These are phyloP conservation scores for Melanomma pulvis-pyrius DNA, from an alignment of 495 filamentous ascomycete genomes.

Conservation along the genomic window DNA sequence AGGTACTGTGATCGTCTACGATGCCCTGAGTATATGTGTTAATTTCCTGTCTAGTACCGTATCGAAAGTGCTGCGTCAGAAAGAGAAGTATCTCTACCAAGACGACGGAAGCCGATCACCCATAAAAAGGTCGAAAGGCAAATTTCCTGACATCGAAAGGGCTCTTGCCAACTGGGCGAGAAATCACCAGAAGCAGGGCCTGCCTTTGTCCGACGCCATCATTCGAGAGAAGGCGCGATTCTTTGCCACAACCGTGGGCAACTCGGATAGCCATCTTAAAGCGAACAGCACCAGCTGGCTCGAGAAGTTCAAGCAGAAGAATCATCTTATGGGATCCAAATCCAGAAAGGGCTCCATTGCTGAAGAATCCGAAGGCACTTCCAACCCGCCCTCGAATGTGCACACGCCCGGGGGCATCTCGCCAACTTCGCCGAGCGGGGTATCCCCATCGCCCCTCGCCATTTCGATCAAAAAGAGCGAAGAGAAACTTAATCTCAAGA, in stretches of 20 bases:
- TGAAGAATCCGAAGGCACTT: constrained; percentile 45
- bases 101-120: constrained; percentile 88
- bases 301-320: constrained; percentile 95
- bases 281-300: constrained; percentile 78
- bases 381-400: constrained; percentile 47
- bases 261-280: constrained; percentile 75
- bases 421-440: constrained; percentile 67
- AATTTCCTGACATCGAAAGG: constrained; percentile 92
- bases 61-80: constrained; percentile 94
- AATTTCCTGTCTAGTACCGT: constrained; percentile 71
- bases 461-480: constrained; percentile 62
- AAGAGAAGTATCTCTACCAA: constrained; percentile 91
- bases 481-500: constrained; percentile 58
- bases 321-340: constrained; percentile 69
- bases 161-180: constrained; percentile 87
- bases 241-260: constrained; percentile 78
- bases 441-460: constrained; percentile 61
- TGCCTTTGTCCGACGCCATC: constrained; percentile 74
- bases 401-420: constrained; percentile 75
- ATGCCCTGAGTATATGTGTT: constrained; percentile 21
- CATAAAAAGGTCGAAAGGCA: constrained; percentile 84
- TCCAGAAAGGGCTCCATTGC: constrained; percentile 68
- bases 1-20: constrained; percentile 63
- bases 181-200: constrained; percentile 77
- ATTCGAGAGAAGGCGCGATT: constrained; percentile 86